Evolutionary conservation across 352 stramenopile genomes (phyloP), one percentile per base, ranked within the genome.

Genomic region (Phytophthora cryptogea): DNA sequence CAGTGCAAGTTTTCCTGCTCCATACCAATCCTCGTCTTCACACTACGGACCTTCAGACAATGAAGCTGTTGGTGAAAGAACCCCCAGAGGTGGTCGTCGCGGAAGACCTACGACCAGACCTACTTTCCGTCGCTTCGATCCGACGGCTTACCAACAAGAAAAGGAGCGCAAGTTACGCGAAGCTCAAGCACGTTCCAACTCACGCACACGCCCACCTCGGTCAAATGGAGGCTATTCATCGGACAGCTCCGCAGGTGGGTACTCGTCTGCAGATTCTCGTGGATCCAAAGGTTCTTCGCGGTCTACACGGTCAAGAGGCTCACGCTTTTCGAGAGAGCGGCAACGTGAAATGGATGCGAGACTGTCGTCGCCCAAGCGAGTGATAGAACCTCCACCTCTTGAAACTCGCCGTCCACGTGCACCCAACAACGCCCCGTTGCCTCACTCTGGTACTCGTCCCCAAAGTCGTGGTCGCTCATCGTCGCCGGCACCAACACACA

Each of bases 81-180:
- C 48, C 5, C 43, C 20, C 7, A 48, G 40, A 9, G 54, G 28
- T 28, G 30, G 26, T 63, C 54, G 65, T 62, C 42, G 63, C 1
- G 39, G 52, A 32, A 42, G 50, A 32, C 39, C 41, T 3, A 43
- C 63, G 5, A 41, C 53, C 20, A 61, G 68, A 9, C 67, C 63
- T 16, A 35, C 58, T 8, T 92, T 90, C 43, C 73, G 78, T 23
- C 77, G 83, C 13, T 94, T 94, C 53, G 83, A 94, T 42, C 85
- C 83, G 7, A 94, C 85, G 8, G 85, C 85, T 10, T 94, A 94
- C 67, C 83, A 94, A 57, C 70, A 80, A 46, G 81, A 94, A 44
- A 80, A 79, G 13, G 70, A 90, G 37, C 80, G 70, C 3, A 88
- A 87, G 47, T 53, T 81, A 44, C 76, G 70, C 5, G 60, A 70